A percentile compares a stretch with the other conserved stretches of the same genome.
phyloP scores from a whole-genome alignment of 2,329 filamentous ascomycete species.

The Pseudocercospora musae region DNA sequence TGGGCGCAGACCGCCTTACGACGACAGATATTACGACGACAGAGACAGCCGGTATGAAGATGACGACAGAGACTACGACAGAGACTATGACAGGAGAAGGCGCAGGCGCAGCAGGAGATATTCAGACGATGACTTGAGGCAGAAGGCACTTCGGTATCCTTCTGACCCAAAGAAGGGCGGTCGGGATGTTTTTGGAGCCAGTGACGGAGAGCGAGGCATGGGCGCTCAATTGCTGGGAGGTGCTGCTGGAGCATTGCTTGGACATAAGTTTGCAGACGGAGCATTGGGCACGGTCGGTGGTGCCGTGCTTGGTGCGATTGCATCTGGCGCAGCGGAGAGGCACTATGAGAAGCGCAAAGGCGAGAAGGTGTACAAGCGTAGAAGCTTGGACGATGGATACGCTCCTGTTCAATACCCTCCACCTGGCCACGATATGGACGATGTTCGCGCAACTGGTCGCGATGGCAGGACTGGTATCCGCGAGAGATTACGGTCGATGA shows the following conservation, averaged over 20 bases:
- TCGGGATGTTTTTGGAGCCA: conserved; percentile 26
- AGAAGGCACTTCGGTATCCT: conserved; percentile 19
- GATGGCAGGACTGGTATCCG: conserved; percentile 9
- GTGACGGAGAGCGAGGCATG: conserved; percentile 28
- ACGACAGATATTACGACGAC: conserved; percentile 8
- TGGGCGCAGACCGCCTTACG: conserved; percentile 2
- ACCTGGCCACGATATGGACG: conserved; percentile 16
- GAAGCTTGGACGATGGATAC: conserved; percentile 4
- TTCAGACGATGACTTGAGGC: conserved; percentile 15
- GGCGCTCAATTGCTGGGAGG: conserved; percentile 30
- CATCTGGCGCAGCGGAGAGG: conserved; percentile 25
- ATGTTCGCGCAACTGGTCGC: conserved; percentile 13
- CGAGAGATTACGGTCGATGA: conserved; percentile 15
- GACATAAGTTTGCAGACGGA: conserved; percentile 24
- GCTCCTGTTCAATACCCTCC: conserved; percentile 12
- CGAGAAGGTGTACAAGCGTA: conserved; percentile 18
- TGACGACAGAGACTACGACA: conserved; percentile 17
- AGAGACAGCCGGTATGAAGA: conserved; percentile 11
- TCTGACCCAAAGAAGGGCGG: conserved; percentile 22
- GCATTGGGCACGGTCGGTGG: conserved; percentile 28
- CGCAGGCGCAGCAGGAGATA: conserved; percentile 13
- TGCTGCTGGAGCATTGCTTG: conserved; percentile 28
- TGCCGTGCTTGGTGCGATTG: conserved; percentile 27
- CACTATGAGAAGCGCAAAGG: conserved; percentile 26
- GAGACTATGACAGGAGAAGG: conserved; percentile 11